Evolutionary conservation across 805 yeast species (phyloP), one percentile per base, ranked within the genome.

Genomic region (Saturnispora kantuleensis): DNA sequence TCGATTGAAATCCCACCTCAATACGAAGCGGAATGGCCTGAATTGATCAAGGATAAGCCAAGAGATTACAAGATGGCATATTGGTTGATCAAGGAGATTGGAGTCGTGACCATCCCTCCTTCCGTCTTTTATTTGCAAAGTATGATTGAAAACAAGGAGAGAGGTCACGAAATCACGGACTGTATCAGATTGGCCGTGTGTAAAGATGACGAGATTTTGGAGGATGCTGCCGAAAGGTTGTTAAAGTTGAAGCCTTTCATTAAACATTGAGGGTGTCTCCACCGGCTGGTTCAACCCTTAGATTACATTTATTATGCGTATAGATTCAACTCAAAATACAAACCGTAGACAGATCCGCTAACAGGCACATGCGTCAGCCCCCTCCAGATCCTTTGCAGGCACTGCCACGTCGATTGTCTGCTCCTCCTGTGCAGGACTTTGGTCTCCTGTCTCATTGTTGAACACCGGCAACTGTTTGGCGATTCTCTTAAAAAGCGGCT

Each of bases 51-150:
- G 42, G 63, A 62, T 31, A 77, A 84, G 50, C 90, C 95, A 12
- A 79, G 79, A 51, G 98, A 93, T 66, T 93, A 88, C 71, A 78
- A 77, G 59, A 71, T 81, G 51, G 94, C 96, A 1, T 86, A 85
- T 65, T 93, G 97, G 97, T 71, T 93, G 48, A 87, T 88, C 56
- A 81, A 78, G 59, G 95, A 88, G 59, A 62, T 90, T 47, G 98
- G 98, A 10, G 94, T 93, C 35, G 97, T 93, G 16, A 83, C 95
- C 4, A 93, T 93, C 51, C 98, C 98, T 10, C 97, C 97, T 28
- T 83, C 96, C n/a, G 97, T 90, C 64, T 93, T 93, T 58, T 78
- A 85, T 56, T 73, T 79, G 37, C 74, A 78, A 9, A 69, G 75
- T 45, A 77, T 81, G 13, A 88, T 90, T 45, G 95, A 89, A 59